These are phyloP conservation scores for Isatis tinctoria DNA, from an alignment of 345 rosid species.

Conservation along the genomic window DNA sequence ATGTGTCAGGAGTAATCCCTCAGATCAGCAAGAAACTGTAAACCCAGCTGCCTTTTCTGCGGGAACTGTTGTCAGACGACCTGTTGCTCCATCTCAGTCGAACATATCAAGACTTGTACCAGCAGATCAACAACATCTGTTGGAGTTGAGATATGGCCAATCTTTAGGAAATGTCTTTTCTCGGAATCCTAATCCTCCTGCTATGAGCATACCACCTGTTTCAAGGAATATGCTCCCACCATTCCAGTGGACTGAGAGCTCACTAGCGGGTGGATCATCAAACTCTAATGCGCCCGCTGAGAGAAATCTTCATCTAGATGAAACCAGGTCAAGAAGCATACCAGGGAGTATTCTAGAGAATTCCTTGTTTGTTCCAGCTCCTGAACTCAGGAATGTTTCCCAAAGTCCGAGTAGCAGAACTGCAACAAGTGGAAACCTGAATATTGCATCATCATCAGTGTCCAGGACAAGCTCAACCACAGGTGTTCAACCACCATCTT, in stretches of 20 bases:
- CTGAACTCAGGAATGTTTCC: constrained; percentile 38
- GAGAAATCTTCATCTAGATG: constrained; percentile 41
- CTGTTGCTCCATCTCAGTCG: constrained; percentile 35
- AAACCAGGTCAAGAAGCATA: constrained; percentile 43
- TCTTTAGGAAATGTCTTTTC: constrained; percentile 33
- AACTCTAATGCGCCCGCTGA: constrained; percentile 38
- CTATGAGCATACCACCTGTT: constrained; percentile 45
- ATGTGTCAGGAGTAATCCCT: constrained; percentile 51
- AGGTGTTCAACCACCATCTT: constrained; percentile 46
- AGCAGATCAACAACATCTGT: constrained; percentile 37
- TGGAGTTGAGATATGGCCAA: constrained; percentile 42
- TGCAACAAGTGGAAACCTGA: constrained; percentile 22
- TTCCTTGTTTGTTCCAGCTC: constrained; percentile 47
- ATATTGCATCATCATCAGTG: constrained; percentile 37
- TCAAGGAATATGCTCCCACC: constrained; percentile 46
- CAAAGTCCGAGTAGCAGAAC: constrained; percentile 36
- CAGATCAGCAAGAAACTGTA: constrained; percentile 45
- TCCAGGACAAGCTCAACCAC: constrained; percentile 30
- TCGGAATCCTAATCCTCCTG: constrained; percentile 36
- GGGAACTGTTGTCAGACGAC: constrained; percentile 44
- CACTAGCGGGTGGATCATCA: constrained; percentile 45
- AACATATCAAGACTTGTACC: constrained; percentile 32
- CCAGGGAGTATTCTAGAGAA: constrained; percentile 38
- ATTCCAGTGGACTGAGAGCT: constrained; percentile 50
- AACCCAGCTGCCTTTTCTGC: constrained; percentile 46